A percentile compares a stretch with the other conserved stretches of the same genome.
These are phyloP conservation scores for Cystofilobasidium macerans DNA, from an alignment of 768 basidiomycete genomes.

Conservation along the genomic window DNA sequence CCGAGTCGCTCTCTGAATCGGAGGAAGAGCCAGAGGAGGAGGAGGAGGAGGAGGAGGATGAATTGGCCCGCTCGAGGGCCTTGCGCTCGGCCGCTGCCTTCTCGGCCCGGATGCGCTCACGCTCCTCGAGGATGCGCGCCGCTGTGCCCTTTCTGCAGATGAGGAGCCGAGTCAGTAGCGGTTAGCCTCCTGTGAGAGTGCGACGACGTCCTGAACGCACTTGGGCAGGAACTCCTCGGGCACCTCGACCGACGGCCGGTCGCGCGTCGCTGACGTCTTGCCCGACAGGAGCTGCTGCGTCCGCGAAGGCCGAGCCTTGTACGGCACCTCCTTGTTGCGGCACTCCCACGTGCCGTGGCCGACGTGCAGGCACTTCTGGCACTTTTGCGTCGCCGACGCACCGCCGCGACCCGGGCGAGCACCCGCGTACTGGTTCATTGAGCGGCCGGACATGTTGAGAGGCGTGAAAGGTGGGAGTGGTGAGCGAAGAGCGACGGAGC, in stretches of 20 bases:
- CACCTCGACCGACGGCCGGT: slow-evolving; percentile 67
- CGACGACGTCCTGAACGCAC: slow-evolving; percentile 42
- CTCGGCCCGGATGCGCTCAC: slow-evolving; percentile 41
- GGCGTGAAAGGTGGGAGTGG: neutral
- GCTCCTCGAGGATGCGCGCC: slow-evolving; percentile 65
- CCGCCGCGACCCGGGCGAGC: neutral
- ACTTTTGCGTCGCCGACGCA: neutral
- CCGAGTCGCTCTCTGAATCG: slow-evolving; percentile 34
- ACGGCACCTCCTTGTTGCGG: slow-evolving; percentile 58
- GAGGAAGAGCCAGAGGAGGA: slow-evolving; percentile 21
- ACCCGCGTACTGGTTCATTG: neutral
- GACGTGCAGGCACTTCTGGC: slow-evolving; percentile 1
- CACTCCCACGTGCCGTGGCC: slow-evolving; percentile 75
- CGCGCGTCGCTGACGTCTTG: slow-evolving; percentile 43
- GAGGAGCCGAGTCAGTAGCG: neutral
- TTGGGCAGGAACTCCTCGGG: slow-evolving; percentile 73
- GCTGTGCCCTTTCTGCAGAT: slow-evolving; percentile 59
- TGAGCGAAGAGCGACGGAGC: too few relatives aligned
- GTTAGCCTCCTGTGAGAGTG: neutral
- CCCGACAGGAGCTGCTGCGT: slow-evolving; percentile 78
- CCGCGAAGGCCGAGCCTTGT: slow-evolving; percentile 77
- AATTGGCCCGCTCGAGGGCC: slow-evolving; percentile 33
- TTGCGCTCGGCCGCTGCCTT: slow-evolving; percentile 15
- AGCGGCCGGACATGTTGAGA: slow-evolving; percentile 1
- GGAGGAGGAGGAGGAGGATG: slow-evolving; percentile 30